Conservation (phyloP, 805 yeast species). For the Jamesozyma gamospora region DNA sequence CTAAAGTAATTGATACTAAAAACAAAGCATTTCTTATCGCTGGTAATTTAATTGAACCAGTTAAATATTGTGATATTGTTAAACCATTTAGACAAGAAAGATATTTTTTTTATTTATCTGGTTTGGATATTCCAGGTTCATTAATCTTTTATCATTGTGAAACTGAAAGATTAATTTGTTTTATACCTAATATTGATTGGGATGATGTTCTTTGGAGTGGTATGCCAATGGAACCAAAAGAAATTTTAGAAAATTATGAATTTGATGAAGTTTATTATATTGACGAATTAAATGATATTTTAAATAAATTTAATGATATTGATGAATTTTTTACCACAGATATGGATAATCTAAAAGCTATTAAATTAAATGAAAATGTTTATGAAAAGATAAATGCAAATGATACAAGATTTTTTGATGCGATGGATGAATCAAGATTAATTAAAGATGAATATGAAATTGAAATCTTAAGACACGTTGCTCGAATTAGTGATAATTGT, state of each 20-base stretch:
- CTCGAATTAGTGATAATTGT: conserved; percentile 75
- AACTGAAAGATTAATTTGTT: conserved; percentile 52
- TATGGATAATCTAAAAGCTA: conserved; percentile 35
- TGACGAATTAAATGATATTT: conserved; percentile 35
- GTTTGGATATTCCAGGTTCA: conserved; percentile 72
- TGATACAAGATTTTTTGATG: conserved; percentile 47
- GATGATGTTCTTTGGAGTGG: conserved; percentile 98
- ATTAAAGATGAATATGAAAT: conserved; percentile 81
- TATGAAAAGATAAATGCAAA: conserved; percentile 29
- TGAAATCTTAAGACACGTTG: conserved; percentile 65
- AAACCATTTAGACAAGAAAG: conserved; percentile 80
- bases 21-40: conserved; percentile 43
- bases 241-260: conserved; percentile 58
- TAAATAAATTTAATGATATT: conserved; percentile 24
- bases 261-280: conserved; percentile 72
- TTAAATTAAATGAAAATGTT: background rate
- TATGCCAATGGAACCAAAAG: conserved; percentile 56
- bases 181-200: conserved; percentile 70
- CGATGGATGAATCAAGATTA: conserved; percentile 79
- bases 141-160: conserved; percentile 50
- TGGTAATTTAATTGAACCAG: conserved; percentile 48
- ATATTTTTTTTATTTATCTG: conserved; percentile 79
- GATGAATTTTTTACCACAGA: conserved; percentile 41
- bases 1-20: conserved; percentile 15
- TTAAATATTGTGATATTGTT: conserved; percentile 71